phyloP scores from a whole-genome alignment of 2,329 filamentous ascomycete genomes.

The Exophiala calicioides region DNA sequence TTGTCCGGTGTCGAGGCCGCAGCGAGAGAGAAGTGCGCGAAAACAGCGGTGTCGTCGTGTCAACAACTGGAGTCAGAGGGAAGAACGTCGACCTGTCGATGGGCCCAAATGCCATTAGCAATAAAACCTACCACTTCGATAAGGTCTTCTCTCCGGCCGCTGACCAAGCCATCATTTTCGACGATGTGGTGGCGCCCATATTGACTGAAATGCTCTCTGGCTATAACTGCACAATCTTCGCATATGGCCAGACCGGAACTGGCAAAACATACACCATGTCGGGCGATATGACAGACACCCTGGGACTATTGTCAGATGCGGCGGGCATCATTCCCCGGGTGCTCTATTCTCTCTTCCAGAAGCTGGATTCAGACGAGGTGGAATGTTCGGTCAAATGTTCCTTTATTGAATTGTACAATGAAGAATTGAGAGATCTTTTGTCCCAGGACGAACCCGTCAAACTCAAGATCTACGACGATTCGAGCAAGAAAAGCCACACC shows the following conservation, averaged over 20 bases:
- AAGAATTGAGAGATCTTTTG: constrained; percentile 88
- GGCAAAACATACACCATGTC: constrained; percentile 99
- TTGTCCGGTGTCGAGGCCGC: constrained; percentile 89
- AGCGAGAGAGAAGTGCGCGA: constrained; percentile 91
- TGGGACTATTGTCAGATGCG: constrained; percentile 82
- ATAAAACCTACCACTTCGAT: constrained; percentile 96
- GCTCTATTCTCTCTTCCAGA: constrained; percentile 81
- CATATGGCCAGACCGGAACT: constrained; percentile 96
- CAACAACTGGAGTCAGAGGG: constrained; percentile 83
- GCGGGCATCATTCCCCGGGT: constrained; percentile 95
- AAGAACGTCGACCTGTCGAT: constrained; percentile 83
- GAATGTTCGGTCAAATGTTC: constrained; percentile 96
- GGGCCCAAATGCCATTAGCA: constrained; percentile 87
- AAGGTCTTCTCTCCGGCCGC: constrained; percentile 95
- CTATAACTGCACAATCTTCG: constrained; percentile 98
- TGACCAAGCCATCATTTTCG: constrained; percentile 90
- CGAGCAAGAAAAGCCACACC: constrained; percentile 77
- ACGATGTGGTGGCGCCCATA: constrained; percentile 91
- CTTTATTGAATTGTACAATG: constrained; percentile 98
- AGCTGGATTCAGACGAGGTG: constrained; percentile 72
- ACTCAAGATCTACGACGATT: constrained; percentile 94
- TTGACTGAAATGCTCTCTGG: constrained; percentile 93
- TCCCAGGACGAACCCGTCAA: constrained; percentile 79
- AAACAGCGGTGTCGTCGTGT: constrained; percentile 90
- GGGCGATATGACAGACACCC: constrained; percentile 86